A percentile compares a stretch with the other conserved stretches of the same genome.
phyloP scores from a whole-genome alignment of 345 rosid genomes.

The Corchorus olitorius region DNA sequence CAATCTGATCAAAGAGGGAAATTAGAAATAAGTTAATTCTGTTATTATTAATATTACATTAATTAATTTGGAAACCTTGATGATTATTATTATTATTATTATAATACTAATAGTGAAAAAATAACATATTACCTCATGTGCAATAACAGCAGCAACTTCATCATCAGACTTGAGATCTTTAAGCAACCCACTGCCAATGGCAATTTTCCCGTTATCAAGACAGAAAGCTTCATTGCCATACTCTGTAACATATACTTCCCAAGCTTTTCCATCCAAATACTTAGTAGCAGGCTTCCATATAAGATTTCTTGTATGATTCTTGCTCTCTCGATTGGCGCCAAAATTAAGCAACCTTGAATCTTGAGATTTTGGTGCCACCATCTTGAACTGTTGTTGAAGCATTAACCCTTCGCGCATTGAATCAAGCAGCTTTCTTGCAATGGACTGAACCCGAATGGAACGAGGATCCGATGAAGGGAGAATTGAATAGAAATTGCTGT shows the following conservation, averaged over 20 bases:
- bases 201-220: neutral
- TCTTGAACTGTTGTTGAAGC: neutral
- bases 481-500: no score
- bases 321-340: no score
- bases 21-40: no score
- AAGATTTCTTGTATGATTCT: neutral
- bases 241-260: neutral
- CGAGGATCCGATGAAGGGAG: neutral
- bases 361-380: neutral
- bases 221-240: neutral
- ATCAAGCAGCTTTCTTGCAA: neutral
- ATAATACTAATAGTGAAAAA: no score
- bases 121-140: slow-evolving; percentile 31
- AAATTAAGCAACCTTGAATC: no score
- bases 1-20: slow-evolving; percentile 22
- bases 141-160: slow-evolving; percentile 40
- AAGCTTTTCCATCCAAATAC: neutral
- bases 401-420: neutral
- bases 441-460: neutral
- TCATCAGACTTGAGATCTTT: slow-evolving; percentile 14
- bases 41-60: no score
- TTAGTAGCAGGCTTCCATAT: neutral
- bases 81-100: no score
- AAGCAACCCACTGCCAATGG: neutral
- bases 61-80: no score